Base-by-base conservation (phyloP, 176 grass and related monocot species). In the Rhipidocladum racemiflorum region DNA sequence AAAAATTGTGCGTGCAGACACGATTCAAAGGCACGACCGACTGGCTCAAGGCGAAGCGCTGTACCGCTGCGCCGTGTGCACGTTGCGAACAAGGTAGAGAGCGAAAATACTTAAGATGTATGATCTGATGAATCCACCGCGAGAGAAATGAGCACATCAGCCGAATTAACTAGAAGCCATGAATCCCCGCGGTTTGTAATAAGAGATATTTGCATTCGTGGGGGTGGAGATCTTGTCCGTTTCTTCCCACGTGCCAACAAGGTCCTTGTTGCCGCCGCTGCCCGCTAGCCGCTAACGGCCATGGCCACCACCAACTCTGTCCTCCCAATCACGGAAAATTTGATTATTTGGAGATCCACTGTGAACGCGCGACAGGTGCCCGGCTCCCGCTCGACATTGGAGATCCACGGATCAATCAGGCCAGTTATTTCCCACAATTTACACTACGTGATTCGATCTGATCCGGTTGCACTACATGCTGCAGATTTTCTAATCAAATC, bases 171-270 rank as follows among this genome's bases (percentile, higher is more conserved):
- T n/a, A n/a, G n/a, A n/a, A n/a, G n/a, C n/a, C n/a, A n/a, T n/a
- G n/a, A n/a, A n/a, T n/a, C n/a, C n/a, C n/a, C n/a, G n/a, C n/a
- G n/a, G n/a, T n/a, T n/a, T n/a, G n/a, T n/a, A n/a, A n/a, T n/a
- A n/a, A n/a, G n/a, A n/a, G n/a, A n/a, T n/a, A 90, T 83, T 72
- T 9, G 66, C 76, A 60, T 78, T 74, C 84, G 88, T 90, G 87
- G 75, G 82, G 83, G 39, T 72, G 88, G 78, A 71, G 79, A 90
- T 73, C 21, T 68, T 69, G 30, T 72, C 70, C 17, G 42, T 40
- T 81, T 74, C 72, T 42, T 44, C 80, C 83, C 72, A 86, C 88
- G 83, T 86, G 83, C 78, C 64, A 89, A 77, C 82, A 83, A 89
- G 87, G 82, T 85, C 70, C 15, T 4, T 84, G 67, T 0, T 39